Evolutionary conservation across 192 early-diverging fungal species (phyloP).

Genomic region (Dimargaris xerosporica): DNA sequence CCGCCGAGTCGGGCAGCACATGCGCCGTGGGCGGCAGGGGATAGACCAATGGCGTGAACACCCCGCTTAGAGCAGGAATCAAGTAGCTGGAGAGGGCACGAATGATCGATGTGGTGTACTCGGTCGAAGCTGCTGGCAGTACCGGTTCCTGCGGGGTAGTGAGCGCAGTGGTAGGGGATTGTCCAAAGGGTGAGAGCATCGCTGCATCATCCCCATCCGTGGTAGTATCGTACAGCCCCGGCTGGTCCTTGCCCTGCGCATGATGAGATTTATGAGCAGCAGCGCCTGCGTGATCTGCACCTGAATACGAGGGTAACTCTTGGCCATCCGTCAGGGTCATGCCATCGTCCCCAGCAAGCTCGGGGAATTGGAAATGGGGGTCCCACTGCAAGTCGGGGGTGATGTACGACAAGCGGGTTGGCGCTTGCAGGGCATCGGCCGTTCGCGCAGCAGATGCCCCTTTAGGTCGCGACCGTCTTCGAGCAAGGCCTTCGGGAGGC

Average conservation of each 20-base stretch:
- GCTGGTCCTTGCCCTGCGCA: no score
- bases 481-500: background rate
- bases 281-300: no score
- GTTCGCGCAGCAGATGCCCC: no score
- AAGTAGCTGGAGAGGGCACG: slow-evolving; percentile 25
- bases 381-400: slow-evolving; percentile 27
- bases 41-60: slow-evolving; percentile 28
- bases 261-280: no score
- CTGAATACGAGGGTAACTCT: no score
- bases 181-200: background rate
- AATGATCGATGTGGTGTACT: slow-evolving; percentile 22
- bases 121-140: slow-evolving; percentile 13
- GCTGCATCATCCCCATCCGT: background rate
- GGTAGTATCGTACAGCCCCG: background rate
- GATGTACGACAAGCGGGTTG: background rate
- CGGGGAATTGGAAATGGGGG: no score
- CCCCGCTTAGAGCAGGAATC: slow-evolving; percentile 19
- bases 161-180: slow-evolving; percentile 5
- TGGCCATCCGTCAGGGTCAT: no score
- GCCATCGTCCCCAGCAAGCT: no score
- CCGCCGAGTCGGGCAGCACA: slow-evolving; percentile 66
- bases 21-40: slow-evolving; percentile 58
- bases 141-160: slow-evolving; percentile 13
- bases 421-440: background rate
- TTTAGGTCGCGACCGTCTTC: background rate